phyloP scores from a whole-genome alignment of 2,329 filamentous ascomycete genomes.

The Phialemoniopsis sp. region DNA sequence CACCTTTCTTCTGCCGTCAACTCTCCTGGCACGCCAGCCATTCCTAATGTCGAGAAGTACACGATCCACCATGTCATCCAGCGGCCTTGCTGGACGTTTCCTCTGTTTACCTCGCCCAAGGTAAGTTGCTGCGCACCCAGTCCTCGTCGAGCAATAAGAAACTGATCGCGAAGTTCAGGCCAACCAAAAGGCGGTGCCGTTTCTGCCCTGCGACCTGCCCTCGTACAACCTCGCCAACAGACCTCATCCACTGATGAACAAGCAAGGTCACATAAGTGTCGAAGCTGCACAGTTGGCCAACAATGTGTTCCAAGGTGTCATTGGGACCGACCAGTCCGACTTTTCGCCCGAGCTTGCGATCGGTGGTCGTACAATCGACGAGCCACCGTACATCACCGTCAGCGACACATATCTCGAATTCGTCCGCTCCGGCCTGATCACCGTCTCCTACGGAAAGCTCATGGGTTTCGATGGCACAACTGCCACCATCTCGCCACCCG shows the following conservation, averaged over 20 bases:
- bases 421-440: conserved; percentile 61
- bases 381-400: conserved; percentile 64
- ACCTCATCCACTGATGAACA: conserved; percentile 54
- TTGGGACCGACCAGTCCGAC: conserved; percentile 51
- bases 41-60: conserved; percentile 42
- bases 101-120: conserved; percentile 49
- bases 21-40: conserved; percentile 35
- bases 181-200: conserved; percentile 46
- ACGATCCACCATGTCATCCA: conserved; percentile 66
- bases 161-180: conserved; percentile 27
- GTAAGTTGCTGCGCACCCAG: conserved; percentile 22
- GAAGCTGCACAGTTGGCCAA: conserved; percentile 54
- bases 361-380: conserved; percentile 29
- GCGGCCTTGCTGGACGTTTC: conserved; percentile 69
- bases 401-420: conserved; percentile 72
- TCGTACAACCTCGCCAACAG: conserved; percentile 67
- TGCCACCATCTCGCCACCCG: conserved; percentile 22
- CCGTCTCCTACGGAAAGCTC: conserved; percentile 43
- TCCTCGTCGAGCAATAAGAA: not conserved
- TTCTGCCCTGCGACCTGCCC: conserved; percentile 68
- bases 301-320: conserved; percentile 36
- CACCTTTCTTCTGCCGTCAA: conserved; percentile 63
- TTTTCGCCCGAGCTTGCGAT: conserved; percentile 39
- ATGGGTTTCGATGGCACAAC: conserved; percentile 26
- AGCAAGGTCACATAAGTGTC: conserved; percentile 58